phyloP scores from a whole-genome alignment of 2,329 filamentous ascomycete species.

The Beauveria pseudobassiana region DNA sequence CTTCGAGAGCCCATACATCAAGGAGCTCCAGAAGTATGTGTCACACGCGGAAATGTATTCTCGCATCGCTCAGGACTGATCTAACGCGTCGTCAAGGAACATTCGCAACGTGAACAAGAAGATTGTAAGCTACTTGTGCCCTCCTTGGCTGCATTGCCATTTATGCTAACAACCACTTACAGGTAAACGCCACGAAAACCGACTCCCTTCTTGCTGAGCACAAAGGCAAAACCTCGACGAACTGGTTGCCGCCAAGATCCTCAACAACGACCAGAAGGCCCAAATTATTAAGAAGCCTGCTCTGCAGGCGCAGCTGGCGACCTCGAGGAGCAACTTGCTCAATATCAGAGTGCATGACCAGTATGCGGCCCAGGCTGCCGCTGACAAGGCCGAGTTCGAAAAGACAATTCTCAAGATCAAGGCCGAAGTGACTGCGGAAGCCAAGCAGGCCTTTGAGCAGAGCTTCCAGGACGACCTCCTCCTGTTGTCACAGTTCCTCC shows the following conservation, averaged over 20 bases:
- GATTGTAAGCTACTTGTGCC: conserved; percentile 51
- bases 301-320: conserved; percentile 59
- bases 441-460: conserved; percentile 43
- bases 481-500: conserved; percentile 70
- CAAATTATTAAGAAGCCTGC: conserved; percentile 70
- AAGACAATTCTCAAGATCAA: conserved; percentile 50
- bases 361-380: conserved; percentile 52
- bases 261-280: conserved; percentile 74
- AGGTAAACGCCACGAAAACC: conserved; percentile 67
- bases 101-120: conserved; percentile 94
- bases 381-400: conserved; percentile 54
- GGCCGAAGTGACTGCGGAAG: conserved; percentile 43
- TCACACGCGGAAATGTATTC: neutral
- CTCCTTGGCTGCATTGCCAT: neutral
- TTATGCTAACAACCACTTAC: conserved; percentile 1
- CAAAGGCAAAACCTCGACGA: conserved; percentile 66
- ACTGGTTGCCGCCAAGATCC: conserved; percentile 61
- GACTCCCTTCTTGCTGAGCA: conserved; percentile 63
- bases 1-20: conserved; percentile 71
- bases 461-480: conserved; percentile 58
- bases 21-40: conserved; percentile 81
- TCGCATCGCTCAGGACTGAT: neutral
- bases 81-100: conserved; percentile 46
- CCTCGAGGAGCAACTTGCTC: conserved; percentile 67
- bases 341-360: conserved; percentile 68